phyloP scores from a whole-genome alignment of 2,329 filamentous ascomycete genomes.

The Xylaria sp. region DNA sequence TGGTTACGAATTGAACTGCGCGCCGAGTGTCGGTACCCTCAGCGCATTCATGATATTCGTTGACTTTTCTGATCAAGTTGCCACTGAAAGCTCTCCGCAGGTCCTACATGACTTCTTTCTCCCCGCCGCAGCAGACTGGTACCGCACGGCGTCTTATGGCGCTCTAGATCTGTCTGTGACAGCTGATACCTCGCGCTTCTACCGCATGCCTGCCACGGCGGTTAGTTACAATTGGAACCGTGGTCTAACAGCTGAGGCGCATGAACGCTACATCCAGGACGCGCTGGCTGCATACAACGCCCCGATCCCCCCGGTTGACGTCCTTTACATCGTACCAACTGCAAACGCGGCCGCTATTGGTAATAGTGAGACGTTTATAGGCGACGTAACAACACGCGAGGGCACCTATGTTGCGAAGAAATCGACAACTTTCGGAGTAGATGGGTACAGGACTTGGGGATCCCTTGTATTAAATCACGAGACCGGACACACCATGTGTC shows the following conservation, averaged over 20 bases:
- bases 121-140: constrained; percentile 46
- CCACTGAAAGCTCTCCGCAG: constrained; percentile 42
- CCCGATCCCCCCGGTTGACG: constrained; percentile 39
- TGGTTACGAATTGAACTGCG: constrained; percentile 46
- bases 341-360: constrained; percentile 43
- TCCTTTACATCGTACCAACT: constrained; percentile 49
- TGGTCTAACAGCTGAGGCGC: constrained; percentile 43
- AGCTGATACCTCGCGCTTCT: constrained; percentile 44
- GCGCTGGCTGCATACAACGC: constrained; percentile 44
- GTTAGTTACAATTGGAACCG: constrained; percentile 45
- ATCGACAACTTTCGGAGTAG: constrained; percentile 50
- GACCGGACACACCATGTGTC: constrained; percentile 53
- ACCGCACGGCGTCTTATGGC: constrained; percentile 41
- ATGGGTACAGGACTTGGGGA: constrained; percentile 49
- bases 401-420: constrained; percentile 46
- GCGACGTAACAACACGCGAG: constrained; percentile 41
- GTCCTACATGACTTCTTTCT: constrained; percentile 44
- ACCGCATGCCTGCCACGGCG: constrained; percentile 43
- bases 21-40: constrained; percentile 48
- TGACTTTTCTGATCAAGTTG: constrained; percentile 43
- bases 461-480: constrained; percentile 53
- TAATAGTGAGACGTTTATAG: constrained; percentile 45
- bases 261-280: constrained; percentile 48
- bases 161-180: constrained; percentile 38
- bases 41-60: constrained; percentile 52